phyloP scores from a whole-genome alignment of 2,329 filamentous ascomycete species.

The Xylariaceae sp. region DNA sequence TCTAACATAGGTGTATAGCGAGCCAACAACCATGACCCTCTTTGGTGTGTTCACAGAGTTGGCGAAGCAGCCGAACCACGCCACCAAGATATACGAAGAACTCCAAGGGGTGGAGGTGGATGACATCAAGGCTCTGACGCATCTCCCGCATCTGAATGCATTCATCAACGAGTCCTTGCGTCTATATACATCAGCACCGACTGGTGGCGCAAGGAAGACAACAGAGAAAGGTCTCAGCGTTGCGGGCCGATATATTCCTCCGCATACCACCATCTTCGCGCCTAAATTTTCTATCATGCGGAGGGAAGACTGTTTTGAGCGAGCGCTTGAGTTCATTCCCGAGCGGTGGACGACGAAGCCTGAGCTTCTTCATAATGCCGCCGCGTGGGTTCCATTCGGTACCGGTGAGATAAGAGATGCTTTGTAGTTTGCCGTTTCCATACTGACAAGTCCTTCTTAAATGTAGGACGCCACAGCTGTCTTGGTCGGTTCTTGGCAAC shows the following conservation, averaged over 20 bases:
- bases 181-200: conserved; percentile 12
- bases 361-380: conserved; percentile 9
- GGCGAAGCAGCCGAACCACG: conserved; percentile 3
- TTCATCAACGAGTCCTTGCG: conserved; percentile 15
- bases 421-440: no score
- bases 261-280: conserved; percentile 12
- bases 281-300: conserved; percentile 9
- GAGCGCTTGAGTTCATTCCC: conserved; percentile 13
- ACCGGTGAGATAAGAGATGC: conserved; percentile 13
- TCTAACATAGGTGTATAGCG: conserved; percentile 14
- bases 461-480: conserved; percentile 9
- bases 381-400: conserved; percentile 13
- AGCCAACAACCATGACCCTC: conserved; percentile 10
- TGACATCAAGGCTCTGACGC: conserved; percentile 3
- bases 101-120: conserved; percentile 7
- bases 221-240: conserved; percentile 9
- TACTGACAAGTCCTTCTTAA: no score
- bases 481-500: conserved; percentile 4
- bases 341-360: conserved; percentile 15
- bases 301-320: conserved; percentile 9
- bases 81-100: conserved; percentile 7
- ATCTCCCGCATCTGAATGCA: conserved; percentile 10
- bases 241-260: conserved; percentile 9
- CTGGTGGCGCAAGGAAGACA: conserved; percentile 11
- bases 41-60: conserved; percentile 12